phyloP scores from a whole-genome alignment of 163 green algal species.

The Chloromonas sp. region DNA sequence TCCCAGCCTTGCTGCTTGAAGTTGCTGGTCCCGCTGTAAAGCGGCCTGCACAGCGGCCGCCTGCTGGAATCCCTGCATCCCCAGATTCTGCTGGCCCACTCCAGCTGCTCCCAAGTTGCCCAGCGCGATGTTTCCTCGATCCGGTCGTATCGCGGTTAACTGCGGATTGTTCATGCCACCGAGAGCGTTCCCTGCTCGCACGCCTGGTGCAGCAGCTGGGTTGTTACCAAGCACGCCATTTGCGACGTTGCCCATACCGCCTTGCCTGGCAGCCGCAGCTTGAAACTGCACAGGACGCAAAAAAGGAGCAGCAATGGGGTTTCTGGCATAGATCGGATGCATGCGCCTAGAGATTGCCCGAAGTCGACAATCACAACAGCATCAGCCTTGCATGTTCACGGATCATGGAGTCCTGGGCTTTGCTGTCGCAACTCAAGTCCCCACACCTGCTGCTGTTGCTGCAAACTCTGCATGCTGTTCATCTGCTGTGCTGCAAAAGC shows the following conservation, averaged over 20 bases:
- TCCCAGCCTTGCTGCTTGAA: too few species aligned
- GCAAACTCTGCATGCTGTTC: too few species aligned
- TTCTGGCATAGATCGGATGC: too few species aligned
- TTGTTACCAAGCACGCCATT: constrained; percentile 18
- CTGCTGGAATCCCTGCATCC: constrained; percentile 8
- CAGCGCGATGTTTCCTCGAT: background rate
- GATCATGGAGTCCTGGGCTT: too few species aligned
- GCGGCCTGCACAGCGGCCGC: background rate
- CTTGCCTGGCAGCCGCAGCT: constrained; percentile 12
- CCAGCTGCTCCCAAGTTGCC: constrained; percentile 11
- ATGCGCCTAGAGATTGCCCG: too few species aligned
- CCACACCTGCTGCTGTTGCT: too few species aligned
- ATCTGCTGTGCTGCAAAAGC: too few species aligned
- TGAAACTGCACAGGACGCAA: background rate
- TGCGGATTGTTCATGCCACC: constrained; percentile 7
- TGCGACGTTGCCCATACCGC: constrained; percentile 16
- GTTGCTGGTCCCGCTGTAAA: too few species aligned
- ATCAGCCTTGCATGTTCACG: too few species aligned
- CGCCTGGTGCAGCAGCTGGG: constrained; percentile 14
- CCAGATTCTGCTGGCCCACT: background rate
- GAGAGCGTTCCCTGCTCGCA: constrained; percentile 4
- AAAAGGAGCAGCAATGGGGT: background rate
- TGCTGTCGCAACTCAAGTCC: too few species aligned
- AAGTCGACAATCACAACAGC: too few species aligned
- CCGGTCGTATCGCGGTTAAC: constrained; percentile 12